Percentiles rank a stretch among this genome's conserved stretches.
phyloP scores from a whole-genome alignment of 2,329 filamentous ascomycete genomes.

The Colletotrichum sidae region DNA sequence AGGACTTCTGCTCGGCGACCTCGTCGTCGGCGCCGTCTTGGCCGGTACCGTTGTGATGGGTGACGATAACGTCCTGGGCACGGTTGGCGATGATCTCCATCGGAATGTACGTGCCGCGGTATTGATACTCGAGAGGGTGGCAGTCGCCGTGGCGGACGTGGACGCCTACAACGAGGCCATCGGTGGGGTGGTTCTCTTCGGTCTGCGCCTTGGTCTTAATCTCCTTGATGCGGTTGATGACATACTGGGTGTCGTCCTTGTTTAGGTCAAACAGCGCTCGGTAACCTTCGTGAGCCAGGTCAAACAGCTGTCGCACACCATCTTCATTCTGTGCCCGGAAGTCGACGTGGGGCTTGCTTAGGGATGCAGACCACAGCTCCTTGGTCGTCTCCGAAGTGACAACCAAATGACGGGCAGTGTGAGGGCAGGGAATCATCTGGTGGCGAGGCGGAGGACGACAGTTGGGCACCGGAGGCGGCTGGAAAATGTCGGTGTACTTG shows the following conservation, averaged over 20 bases:
- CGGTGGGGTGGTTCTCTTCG: conserved; percentile 56
- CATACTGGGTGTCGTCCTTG: conserved; percentile 73
- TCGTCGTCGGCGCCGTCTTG: conserved; percentile 48
- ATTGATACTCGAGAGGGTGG: conserved; percentile 82
- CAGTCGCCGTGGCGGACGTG: conserved; percentile 86
- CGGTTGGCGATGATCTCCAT: conserved; percentile 73
- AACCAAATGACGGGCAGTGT: conserved; percentile 78
- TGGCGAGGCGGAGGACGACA: conserved; percentile 80
- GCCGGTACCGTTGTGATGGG: conserved; percentile 56
- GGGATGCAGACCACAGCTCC: conserved; percentile 71
- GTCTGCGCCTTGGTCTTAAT: conserved; percentile 61
- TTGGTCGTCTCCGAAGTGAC: conserved; percentile 76
- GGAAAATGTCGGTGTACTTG: conserved; percentile 78
- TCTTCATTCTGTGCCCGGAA: conserved; percentile 45
- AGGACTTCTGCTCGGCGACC: conserved; percentile 52
- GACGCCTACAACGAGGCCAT: conserved; percentile 72
- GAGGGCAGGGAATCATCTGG: conserved; percentile 84
- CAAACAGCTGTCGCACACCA: conserved; percentile 71
- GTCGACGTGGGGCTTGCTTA: conserved; percentile 68
- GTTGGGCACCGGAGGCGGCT: conserved; percentile 70
- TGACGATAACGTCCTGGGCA: conserved; percentile 66
- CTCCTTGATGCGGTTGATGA: conserved; percentile 67
- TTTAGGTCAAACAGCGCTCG: conserved; percentile 79
- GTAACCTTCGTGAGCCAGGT: conserved; percentile 76
- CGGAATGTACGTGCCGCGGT: conserved; percentile 82